phyloP scores from a whole-genome alignment of 495 filamentous ascomycete species.

The Daldinia bambusicola region DNA sequence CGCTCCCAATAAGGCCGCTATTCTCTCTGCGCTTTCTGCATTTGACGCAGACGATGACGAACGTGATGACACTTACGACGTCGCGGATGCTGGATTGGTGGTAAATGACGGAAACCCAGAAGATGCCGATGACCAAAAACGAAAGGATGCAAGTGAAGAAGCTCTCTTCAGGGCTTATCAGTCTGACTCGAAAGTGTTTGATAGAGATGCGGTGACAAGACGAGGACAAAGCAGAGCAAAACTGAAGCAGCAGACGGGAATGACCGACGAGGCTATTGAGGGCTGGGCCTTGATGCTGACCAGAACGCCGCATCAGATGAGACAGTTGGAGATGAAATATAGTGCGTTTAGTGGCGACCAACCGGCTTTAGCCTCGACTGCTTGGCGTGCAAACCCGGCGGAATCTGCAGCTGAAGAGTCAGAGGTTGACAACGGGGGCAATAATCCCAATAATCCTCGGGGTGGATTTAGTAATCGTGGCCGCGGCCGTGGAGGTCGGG shows the following conservation, averaged over 20 bases:
- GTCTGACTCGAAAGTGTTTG: conserved; percentile 69
- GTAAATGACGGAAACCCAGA: conserved; percentile 65
- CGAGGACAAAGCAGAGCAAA: conserved; percentile 66
- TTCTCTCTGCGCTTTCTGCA: conserved; percentile 86
- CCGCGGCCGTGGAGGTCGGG: conserved; percentile 62
- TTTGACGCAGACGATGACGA: conserved; percentile 98
- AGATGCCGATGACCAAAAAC: conserved; percentile 53
- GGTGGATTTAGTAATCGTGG: conserved; percentile 56
- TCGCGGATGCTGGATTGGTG: conserved; percentile 87
- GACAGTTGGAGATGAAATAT: conserved; percentile 73
- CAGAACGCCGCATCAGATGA: conserved; percentile 72
- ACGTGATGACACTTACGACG: conserved; percentile 96
- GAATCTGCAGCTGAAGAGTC: conserved; percentile 60
- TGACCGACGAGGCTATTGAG: conserved; percentile 95
- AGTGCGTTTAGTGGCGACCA: conserved; percentile 70
- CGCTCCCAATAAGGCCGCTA: conserved; percentile 81
- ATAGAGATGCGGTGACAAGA: conserved; percentile 73
- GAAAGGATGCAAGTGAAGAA: conserved; percentile 60
- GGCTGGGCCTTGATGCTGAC: conserved; percentile 90
- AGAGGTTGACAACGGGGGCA: conserved; percentile 47
- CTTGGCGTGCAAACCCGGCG: conserved; percentile 64
- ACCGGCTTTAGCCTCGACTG: conserved; percentile 66
- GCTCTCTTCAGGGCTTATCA: conserved; percentile 75
- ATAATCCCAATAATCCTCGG: conserved; percentile 31
- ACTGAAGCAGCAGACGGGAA: conserved; percentile 80